Percentiles rank a stretch among this genome's conserved stretches.
phyloP scores from a whole-genome alignment of 306 rosid genomes.

The Quillaja saponaria region DNA sequence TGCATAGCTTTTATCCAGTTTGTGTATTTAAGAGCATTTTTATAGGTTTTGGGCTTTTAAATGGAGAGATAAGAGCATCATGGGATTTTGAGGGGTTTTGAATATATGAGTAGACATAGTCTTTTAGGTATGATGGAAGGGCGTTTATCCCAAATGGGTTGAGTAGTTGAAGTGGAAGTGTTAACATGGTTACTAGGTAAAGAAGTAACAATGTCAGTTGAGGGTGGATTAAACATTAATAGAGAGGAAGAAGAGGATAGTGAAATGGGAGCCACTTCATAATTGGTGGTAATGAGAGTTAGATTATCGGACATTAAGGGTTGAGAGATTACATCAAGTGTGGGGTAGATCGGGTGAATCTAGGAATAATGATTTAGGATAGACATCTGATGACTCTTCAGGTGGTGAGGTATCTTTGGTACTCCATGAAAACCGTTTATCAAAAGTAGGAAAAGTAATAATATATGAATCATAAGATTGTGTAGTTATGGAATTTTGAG shows the following conservation, averaged over 20 bases:
- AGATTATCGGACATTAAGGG: too few relatives aligned
- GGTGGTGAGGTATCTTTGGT: too few relatives aligned
- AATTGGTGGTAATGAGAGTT: background rate
- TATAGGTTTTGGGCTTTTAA: background rate
- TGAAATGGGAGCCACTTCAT: background rate
- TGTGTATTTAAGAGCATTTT: background rate
- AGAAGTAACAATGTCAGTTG: background rate
- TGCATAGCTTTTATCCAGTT: background rate
- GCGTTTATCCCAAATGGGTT: background rate
- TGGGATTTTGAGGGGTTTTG: background rate
- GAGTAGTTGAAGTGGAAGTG: background rate
- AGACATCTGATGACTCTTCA: too few relatives aligned
- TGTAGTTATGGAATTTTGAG: background rate
- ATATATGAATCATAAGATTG: too few relatives aligned
- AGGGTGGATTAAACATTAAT: background rate
- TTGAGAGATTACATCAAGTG: too few relatives aligned
- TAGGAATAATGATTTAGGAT: too few relatives aligned
- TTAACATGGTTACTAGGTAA: too few relatives aligned
- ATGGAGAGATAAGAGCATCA: background rate
- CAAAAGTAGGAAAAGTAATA: too few relatives aligned
- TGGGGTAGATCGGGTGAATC: too few relatives aligned
- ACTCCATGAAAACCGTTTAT: too few relatives aligned
- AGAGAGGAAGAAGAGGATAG: background rate
- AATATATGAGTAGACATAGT: background rate
- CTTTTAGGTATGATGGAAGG: background rate